These are phyloP conservation scores for Nepenthes gracilis DNA, from an alignment of 148 eudicot species.

Conservation along the genomic window DNA sequence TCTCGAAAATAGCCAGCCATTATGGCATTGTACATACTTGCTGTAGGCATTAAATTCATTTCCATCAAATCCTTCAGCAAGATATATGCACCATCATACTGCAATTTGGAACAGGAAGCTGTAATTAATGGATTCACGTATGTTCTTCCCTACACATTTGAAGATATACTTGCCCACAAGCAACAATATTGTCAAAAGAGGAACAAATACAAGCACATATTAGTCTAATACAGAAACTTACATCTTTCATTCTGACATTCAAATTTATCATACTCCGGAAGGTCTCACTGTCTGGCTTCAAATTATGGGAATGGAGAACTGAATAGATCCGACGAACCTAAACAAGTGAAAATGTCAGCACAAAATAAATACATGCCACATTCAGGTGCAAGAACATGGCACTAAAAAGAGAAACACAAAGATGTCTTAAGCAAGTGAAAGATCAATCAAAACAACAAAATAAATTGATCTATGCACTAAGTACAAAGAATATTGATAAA, in stretches of 20 bases:
- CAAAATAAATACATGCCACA: not conserved
- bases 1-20: conserved; percentile 71
- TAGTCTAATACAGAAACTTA: conserved; percentile 27
- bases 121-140: not conserved
- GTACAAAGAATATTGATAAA: not conserved
- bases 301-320: conserved; percentile 24
- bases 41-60: conserved; percentile 33
- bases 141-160: not conserved
- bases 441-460: too few relatives aligned
- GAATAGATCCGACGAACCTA: conserved; percentile 73
- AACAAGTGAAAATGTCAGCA: conserved; percentile 8
- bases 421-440: too few relatives aligned
- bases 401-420: not conserved
- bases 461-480: too few relatives aligned
- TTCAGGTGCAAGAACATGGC: conserved; percentile 4
- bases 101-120: conserved; percentile 8
- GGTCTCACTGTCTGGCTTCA: conserved; percentile 53
- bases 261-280: conserved; percentile 63
- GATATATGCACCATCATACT: conserved; percentile 70
- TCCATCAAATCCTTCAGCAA: conserved; percentile 43
- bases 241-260: conserved; percentile 78
- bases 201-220: not conserved
- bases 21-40: conserved; percentile 66
- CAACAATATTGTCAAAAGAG: not conserved
- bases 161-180: not conserved